Evolutionary conservation across 1,139 yeast genomes (phyloP).

Genomic region (Geotrichum bryndzae): DNA sequence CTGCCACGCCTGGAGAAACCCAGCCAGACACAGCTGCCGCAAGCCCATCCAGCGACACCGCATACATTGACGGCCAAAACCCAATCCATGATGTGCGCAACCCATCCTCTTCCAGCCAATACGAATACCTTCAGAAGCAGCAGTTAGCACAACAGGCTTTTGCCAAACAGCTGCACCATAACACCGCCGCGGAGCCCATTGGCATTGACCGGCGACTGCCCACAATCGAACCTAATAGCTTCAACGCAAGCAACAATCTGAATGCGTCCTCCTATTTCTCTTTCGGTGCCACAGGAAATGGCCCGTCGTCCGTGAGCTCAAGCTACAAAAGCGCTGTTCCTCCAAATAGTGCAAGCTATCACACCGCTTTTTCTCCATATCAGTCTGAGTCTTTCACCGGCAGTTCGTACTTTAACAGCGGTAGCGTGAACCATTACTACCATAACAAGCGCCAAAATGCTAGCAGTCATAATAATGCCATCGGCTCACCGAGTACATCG

Average conservation of each 20-base stretch:
- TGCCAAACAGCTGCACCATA: slow-evolving; percentile 18
- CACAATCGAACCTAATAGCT: slow-evolving; percentile 2
- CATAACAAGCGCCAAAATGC: slow-evolving; percentile 5
- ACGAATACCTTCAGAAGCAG: slow-evolving; percentile 24
- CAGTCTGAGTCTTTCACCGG: slow-evolving; percentile 5
- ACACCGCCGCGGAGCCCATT: slow-evolving; percentile 21
- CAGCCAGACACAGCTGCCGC: not conserved
- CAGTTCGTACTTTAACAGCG: slow-evolving; percentile 5
- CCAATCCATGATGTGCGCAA: slow-evolving; percentile 3
- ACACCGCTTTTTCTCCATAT: slow-evolving; percentile 15
- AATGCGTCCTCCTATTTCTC: slow-evolving; percentile 15
- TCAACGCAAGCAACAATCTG: not conserved
- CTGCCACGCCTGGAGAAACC: not conserved
- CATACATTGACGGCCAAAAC: slow-evolving; percentile 12
- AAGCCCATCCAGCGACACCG: not conserved
- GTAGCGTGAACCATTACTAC: not conserved
- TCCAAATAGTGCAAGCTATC: slow-evolving; percentile 12
- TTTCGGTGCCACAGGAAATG: slow-evolving; percentile 29
- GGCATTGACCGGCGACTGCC: slow-evolving; percentile 16
- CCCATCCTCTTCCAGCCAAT: slow-evolving; percentile 17
- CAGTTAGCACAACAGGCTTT: slow-evolving; percentile 23
- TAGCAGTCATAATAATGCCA: slow-evolving; percentile 3
- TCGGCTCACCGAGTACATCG: slow-evolving; percentile 7
- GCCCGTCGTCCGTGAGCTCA: slow-evolving; percentile 31
- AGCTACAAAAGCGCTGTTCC: slow-evolving; percentile 26